Evolutionary conservation across 441 rosid species (phyloP), one percentile per base, ranked within the genome.

Genomic region (Pelargonium myrrhifolium): DNA sequence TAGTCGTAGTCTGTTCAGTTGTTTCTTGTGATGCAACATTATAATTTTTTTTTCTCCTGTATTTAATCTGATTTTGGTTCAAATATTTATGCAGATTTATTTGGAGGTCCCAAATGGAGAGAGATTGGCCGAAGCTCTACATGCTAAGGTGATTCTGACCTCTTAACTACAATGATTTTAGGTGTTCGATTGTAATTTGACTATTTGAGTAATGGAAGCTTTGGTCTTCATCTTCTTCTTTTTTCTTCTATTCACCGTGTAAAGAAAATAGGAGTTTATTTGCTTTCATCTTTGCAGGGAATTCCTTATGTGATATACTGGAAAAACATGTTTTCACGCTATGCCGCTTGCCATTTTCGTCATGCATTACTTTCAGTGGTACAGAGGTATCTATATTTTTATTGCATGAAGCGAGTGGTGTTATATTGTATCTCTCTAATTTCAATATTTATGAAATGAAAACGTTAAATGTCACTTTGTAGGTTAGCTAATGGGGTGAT

Each of bases 21-120:
- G 51, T 43, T 11, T 9, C 0, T 43, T 43, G 51, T 1, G n/a
- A 43, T 12, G 11, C n/a, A 43, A 4, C 47, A 42, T 12, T 9
- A 43, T 9, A 43, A 43, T 11, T 0, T 7, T 11, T 43, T 0
- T 12, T n/a, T n/a, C 4, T 14, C 15, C 51, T 43, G 51, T n/a
- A 43, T 9, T 43, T 31, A 4, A 45, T 17, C 20, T 53, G 21
- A 53, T 61, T 22, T 42, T 4, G 18, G 49, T 42, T 28, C 2
- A 31, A 10, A 47, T 61, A 21, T 40, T 35, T 73, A 7, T 64
- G 60, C 61, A 73, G 76, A 64, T 73, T 56, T 73, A 73, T 68
- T 55, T 73, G 53, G 76, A 73, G 66, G 59, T 64, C 37, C 69
- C 76, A 4, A 37, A 68, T 64, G 76, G 76, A 3, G 21, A 68